phyloP scores from a whole-genome alignment of 495 filamentous ascomycete genomes.

The Xylaria cubensis region DNA sequence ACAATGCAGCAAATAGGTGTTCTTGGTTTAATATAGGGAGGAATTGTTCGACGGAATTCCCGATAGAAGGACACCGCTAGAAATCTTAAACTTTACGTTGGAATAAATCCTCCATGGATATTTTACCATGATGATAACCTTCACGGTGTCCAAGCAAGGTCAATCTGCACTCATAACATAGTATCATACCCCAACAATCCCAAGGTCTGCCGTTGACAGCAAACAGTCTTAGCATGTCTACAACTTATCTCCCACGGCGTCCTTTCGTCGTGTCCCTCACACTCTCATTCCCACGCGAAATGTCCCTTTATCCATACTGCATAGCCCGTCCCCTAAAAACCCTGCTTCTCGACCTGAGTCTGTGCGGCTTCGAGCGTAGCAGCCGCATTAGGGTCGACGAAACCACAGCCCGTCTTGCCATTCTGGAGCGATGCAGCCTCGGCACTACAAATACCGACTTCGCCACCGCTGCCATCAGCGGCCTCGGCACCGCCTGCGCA shows the following conservation, averaged over 20 bases:
- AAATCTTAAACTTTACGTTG: neutral
- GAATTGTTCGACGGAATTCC: neutral
- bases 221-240: neutral
- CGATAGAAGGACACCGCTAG: neutral
- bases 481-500: constrained; percentile 46
- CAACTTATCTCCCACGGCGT: neutral
- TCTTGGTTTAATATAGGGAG: neutral
- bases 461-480: constrained; percentile 20
- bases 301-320: neutral
- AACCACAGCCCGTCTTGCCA: constrained; percentile 52
- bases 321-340: constrained; percentile 37
- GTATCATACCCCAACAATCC: neutral
- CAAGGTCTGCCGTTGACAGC: neutral
- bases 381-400: constrained; percentile 50
- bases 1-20: neutral
- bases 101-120: neutral
- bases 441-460: constrained; percentile 51
- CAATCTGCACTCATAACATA: neutral
- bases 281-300: neutral
- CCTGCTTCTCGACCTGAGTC: constrained; percentile 52
- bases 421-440: constrained; percentile 49
- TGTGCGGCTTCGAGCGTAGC: constrained; percentile 49
- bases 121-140: neutral
- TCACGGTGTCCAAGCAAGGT: neutral
- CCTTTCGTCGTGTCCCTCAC: neutral